These are phyloP conservation scores for Cryptococcus amylolentus DNA, from an alignment of 1,284 basidiomycete species.

Conservation along the genomic window DNA sequence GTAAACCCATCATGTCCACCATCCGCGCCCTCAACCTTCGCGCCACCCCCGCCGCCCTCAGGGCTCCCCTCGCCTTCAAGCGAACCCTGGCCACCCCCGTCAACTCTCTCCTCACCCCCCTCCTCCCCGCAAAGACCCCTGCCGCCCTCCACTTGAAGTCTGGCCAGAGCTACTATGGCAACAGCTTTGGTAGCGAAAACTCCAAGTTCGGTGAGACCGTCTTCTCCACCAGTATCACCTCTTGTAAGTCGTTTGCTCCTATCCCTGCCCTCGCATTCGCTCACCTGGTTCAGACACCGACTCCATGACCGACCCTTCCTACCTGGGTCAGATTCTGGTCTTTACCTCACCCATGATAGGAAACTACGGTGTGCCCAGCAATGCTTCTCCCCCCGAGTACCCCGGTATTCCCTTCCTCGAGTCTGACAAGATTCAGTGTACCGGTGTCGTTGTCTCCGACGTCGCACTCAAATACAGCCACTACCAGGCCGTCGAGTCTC, in stretches of 20 bases:
- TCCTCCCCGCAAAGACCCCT: slow-evolving; percentile 55
- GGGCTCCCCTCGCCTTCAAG: slow-evolving; percentile 10
- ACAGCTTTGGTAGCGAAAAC: slow-evolving; percentile 82
- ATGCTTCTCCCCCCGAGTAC: slow-evolving; percentile 70
- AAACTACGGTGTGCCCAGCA: slow-evolving; percentile 93
- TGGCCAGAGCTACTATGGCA: slow-evolving; percentile 85
- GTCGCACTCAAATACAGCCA: slow-evolving; percentile 94
- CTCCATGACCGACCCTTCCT: slow-evolving; percentile 99
- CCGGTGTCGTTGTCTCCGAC: slow-evolving; percentile 89
- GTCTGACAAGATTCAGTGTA: slow-evolving; percentile 82
- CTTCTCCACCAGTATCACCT: slow-evolving; percentile 98
- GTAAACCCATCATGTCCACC: neutral
- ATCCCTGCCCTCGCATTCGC: neutral
- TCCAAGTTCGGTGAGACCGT: slow-evolving; percentile 96
- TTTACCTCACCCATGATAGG: slow-evolving; percentile 98
- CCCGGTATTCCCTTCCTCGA: slow-evolving; percentile 90
- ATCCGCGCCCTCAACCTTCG: slow-evolving; percentile 7
- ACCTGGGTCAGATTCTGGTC: slow-evolving; percentile 94
- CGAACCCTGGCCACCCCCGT: slow-evolving; percentile 27
- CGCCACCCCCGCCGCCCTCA: slow-evolving; percentile 8
- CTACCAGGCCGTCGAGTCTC: slow-evolving; percentile 86
- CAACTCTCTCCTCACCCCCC: slow-evolving; percentile 29
- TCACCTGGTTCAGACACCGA: slow-evolving; percentile 74
- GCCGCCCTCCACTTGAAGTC: slow-evolving; percentile 90
- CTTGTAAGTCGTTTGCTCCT: slow-evolving; percentile 59